A percentile compares a stretch with the other conserved stretches of the same genome.
Evolutionary conservation across 2,329 filamentous ascomycete species (phyloP).

Genomic region (Plectosphaerella plurivora): DNA sequence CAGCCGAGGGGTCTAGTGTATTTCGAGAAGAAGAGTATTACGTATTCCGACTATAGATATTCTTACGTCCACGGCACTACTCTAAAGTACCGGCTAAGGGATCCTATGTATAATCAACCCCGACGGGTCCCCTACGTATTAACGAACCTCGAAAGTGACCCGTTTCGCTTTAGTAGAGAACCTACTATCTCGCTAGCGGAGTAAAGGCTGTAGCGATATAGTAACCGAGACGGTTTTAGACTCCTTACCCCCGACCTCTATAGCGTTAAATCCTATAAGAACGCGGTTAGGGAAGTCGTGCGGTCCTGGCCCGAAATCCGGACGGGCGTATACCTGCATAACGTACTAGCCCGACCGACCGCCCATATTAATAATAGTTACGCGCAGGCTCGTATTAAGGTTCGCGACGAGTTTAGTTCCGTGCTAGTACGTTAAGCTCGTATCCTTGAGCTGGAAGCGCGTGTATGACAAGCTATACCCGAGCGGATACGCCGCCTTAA

Average conservation of each 20-base stretch:
- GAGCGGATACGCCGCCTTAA: neutral
- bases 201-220: neutral
- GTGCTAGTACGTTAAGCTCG: neutral
- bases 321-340: neutral
- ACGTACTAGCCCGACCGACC: neutral
- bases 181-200: neutral
- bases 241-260: neutral
- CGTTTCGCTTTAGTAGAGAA: neutral
- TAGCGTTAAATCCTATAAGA: neutral
- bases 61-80: no score
- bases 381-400: neutral
- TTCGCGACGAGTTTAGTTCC: neutral
- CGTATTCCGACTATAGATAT: no score
- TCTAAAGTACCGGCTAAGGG: neutral
- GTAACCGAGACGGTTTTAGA: neutral
- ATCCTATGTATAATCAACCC: neutral
- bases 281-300: neutral
- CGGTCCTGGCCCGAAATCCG: neutral
- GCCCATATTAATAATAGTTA: neutral
- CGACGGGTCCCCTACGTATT: neutral
- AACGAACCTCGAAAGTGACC: neutral
- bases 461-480: neutral
- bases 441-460: neutral
- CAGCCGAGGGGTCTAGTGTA: no score
- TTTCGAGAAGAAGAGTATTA: no score